Percentiles rank a stretch among this genome's conserved stretches.
phyloP scores from a whole-genome alignment of 495 filamentous ascomycete genomes.

The Annulohypoxylon moriforme region DNA sequence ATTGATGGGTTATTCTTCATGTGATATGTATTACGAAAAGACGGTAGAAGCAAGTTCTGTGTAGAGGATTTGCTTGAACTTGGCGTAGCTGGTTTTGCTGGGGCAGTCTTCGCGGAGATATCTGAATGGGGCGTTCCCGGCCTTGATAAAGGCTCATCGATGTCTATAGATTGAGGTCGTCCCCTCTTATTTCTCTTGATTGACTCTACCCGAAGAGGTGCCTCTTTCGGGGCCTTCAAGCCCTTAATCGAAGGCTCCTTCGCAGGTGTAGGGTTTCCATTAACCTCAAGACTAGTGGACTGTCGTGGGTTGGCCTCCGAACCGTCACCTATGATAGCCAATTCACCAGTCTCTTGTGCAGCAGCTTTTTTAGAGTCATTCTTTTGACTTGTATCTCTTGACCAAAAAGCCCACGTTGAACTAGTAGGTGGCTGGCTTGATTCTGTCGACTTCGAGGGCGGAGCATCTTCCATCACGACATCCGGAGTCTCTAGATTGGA shows the following conservation, averaged over 20 bases:
- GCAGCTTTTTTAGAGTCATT: slow-evolving; percentile 47
- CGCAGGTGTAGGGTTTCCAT: slow-evolving; percentile 50
- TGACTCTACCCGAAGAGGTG: slow-evolving; percentile 43
- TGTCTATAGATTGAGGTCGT: slow-evolving; percentile 61
- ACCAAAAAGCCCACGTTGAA: slow-evolving; percentile 90
- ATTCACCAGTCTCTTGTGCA: slow-evolving; percentile 67
- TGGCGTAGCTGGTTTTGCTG: slow-evolving; percentile 42
- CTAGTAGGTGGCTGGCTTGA: slow-evolving; percentile 52
- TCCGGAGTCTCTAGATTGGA: slow-evolving; percentile 45
- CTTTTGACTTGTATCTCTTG: slow-evolving; percentile 66
- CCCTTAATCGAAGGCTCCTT: slow-evolving; percentile 52
- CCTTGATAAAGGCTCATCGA: slow-evolving; percentile 52
- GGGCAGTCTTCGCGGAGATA: slow-evolving; percentile 39
- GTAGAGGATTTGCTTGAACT: slow-evolving; percentile 50
- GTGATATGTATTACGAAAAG: slow-evolving; percentile 74
- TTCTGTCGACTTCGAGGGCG: slow-evolving; percentile 37
- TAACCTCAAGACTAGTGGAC: slow-evolving; percentile 65
- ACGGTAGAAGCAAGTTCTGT: slow-evolving; percentile 75
- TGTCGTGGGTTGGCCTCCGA: slow-evolving; percentile 71
- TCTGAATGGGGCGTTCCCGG: slow-evolving; percentile 53
- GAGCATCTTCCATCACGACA: slow-evolving; percentile 54
- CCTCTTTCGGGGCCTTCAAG: slow-evolving; percentile 34
- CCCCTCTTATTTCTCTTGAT: slow-evolving; percentile 61
- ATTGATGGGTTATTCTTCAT: slow-evolving; percentile 76
- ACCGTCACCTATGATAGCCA: slow-evolving; percentile 74